These are phyloP conservation scores for Saposhnikovia divaricata DNA, from an alignment of 129 eudicot species.

Conservation along the genomic window DNA sequence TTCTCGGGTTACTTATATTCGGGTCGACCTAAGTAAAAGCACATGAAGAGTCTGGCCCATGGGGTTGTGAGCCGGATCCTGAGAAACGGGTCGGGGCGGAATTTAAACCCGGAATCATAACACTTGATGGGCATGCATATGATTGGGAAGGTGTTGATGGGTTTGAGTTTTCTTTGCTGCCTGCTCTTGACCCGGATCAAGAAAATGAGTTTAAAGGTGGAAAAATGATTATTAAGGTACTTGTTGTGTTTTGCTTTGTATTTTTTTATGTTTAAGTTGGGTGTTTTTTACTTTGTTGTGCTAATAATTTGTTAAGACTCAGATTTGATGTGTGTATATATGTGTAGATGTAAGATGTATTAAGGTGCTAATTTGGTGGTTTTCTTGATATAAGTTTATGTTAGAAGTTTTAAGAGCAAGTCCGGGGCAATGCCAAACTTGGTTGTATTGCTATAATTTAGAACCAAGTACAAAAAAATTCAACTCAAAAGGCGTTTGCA, in stretches of 20 bases:
- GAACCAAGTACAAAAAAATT: no score
- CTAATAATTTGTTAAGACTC: not conserved
- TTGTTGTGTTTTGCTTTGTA: not conserved
- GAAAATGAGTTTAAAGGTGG: slow-evolving; percentile 50
- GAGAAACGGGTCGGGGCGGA: slow-evolving; percentile 37
- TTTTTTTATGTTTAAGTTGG: not conserved
- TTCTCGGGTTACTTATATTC: slow-evolving; percentile 7
- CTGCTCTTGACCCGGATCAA: slow-evolving; percentile 71
- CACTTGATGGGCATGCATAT: slow-evolving; percentile 54
- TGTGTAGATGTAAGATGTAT: no score
- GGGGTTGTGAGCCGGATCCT: slow-evolving; percentile 53
- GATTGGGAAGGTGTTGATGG: slow-evolving; percentile 53
- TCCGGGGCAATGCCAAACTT: no score
- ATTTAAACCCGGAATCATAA: slow-evolving; percentile 48
- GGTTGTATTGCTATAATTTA: no score
- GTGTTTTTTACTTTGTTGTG: not conserved
- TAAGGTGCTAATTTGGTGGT: not conserved
- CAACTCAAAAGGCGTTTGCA: no score
- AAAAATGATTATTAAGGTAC: slow-evolving; percentile 56
- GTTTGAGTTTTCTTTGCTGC: slow-evolving; percentile 47
- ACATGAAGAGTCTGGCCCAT: slow-evolving; percentile 52
- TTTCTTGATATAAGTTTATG: not conserved
- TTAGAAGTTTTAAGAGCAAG: no score
- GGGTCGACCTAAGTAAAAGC: slow-evolving; percentile 21
- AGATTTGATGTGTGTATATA: no score